Evolutionary conservation across 2,329 filamentous ascomycete species (phyloP), one percentile per base, ranked within the genome.

Genomic region (Colletotrichum horii): DNA sequence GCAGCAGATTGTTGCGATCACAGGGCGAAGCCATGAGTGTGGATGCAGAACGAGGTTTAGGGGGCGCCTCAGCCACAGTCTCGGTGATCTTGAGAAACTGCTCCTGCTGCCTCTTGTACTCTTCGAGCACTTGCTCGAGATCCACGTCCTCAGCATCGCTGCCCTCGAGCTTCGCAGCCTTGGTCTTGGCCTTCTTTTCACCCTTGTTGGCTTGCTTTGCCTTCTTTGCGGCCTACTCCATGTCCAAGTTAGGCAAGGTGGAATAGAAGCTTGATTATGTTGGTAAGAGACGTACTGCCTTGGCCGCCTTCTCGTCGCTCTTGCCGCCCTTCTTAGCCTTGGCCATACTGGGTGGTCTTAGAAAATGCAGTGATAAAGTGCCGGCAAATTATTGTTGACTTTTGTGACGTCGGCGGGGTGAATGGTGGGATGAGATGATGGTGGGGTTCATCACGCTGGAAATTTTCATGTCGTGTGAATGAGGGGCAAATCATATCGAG

Each of bases 61-160:
- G 97, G 22, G 96, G 94, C 4, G 87, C 91, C 28, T 92, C 91
- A 58, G 90, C 91, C 28, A 93, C 87, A 4, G 91, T 90, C 87
- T 99, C 97, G 6, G 96, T 98, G 80, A 99, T 92, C 85, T 98
- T 98, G 80, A 97, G 91, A 82, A 98, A 98, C 81, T 95, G 94
- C 81, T 98, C 96, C 87, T 99, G 97, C 85, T 96, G 94, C 82
- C 94, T 95, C 79, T 94, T 94, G 85, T 98, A 98, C 83, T 98
- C 95, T 61, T 96, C 96, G 32, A 99, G 92, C 60, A 99, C 96
- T 61, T 94, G 93, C 82, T 99, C 97, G 48, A 99, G 91, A 84
- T 98, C 97, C 16, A 97, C 93, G 80, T 98, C 96, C 83, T 98
- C 96, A 64, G 91, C 95, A 83, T 98, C 96, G 82, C 95, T 96